These are phyloP conservation scores for Termitomyces sp. DNA, from an alignment of 768 basidiomycete species.

Conservation along the genomic window DNA sequence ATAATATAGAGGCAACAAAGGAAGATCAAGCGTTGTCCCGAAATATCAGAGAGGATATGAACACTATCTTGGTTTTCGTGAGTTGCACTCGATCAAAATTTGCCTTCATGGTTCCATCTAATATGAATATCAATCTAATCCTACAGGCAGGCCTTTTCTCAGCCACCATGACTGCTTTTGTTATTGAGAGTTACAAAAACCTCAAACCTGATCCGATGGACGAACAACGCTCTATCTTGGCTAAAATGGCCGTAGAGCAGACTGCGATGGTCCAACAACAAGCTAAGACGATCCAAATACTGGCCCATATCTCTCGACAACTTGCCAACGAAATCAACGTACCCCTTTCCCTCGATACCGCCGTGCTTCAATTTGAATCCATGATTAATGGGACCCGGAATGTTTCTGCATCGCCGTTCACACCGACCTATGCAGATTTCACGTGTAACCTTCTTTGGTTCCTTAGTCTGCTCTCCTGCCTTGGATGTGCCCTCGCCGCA, in stretches of 20 bases:
- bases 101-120: background rate
- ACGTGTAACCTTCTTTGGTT: conserved; percentile 22
- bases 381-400: background rate
- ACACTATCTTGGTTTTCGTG: conserved; percentile 15
- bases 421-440: conserved; percentile 11
- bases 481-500: conserved; percentile 23
- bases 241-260: background rate
- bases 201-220: conserved; percentile 10
- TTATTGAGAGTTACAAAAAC: conserved; percentile 19
- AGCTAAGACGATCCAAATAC: background rate
- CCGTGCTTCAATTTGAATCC: background rate
- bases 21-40: conserved; percentile 11
- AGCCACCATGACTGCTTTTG: conserved; percentile 19
- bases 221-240: background rate
- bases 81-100: background rate
- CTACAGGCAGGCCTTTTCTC: conserved; percentile 20
- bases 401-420: background rate
- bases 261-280: background rate
- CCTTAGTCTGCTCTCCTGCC: conserved; percentile 20
- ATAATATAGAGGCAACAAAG: conserved; percentile 11
- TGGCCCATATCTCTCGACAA: background rate
- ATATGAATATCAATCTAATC: background rate
- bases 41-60: conserved; percentile 15
- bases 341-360: background rate
- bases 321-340: background rate